These are phyloP conservation scores for Psilocybe azurescens DNA, from an alignment of 768 basidiomycete genomes.

Conservation along the genomic window DNA sequence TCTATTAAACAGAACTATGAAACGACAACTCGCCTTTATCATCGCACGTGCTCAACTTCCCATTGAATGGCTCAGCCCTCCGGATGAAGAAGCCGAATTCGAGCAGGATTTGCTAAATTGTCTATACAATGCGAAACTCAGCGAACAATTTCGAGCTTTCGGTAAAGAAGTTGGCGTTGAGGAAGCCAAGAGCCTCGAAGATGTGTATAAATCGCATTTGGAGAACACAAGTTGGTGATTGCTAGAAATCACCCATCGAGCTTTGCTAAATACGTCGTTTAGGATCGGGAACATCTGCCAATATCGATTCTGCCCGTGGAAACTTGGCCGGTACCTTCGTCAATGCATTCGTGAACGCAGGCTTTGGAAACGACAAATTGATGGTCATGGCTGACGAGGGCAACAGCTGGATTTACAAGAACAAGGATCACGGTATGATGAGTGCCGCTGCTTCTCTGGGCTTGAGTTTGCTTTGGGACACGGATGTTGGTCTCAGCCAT, in stretches of 20 bases:
- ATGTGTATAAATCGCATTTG: constrained; percentile 96
- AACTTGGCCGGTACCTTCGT: constrained; percentile 98
- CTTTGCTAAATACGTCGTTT: background rate
- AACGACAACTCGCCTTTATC: constrained; percentile 92
- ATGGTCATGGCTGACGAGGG: constrained; percentile 98
- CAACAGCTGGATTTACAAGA: constrained; percentile 99
- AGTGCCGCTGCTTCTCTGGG: constrained; percentile 95
- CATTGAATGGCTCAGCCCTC: constrained; percentile 82
- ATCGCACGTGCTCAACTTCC: constrained; percentile 93
- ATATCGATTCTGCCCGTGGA: constrained; percentile 91
- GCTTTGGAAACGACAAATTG: constrained; percentile 97
- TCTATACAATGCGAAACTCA: constrained; percentile 85
- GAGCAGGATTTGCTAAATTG: constrained; percentile 81
- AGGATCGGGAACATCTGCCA: constrained; percentile 73
- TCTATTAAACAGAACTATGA: constrained; percentile 69
- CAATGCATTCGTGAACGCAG: constrained; percentile 98
- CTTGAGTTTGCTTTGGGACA: constrained; percentile 93
- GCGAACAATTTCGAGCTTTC: constrained; percentile 84
- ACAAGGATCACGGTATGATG: constrained; percentile 99
- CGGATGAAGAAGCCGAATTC: constrained; percentile 59
- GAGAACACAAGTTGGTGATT: constrained; percentile 77
- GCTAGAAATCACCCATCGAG: background rate
- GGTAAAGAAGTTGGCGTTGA: constrained; percentile 92
- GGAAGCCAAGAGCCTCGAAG: constrained; percentile 92
- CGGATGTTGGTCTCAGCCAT: constrained; percentile 90